These are phyloP conservation scores for Amyloporia xantha DNA, from an alignment of 768 basidiomycete genomes.

Conservation along the genomic window DNA sequence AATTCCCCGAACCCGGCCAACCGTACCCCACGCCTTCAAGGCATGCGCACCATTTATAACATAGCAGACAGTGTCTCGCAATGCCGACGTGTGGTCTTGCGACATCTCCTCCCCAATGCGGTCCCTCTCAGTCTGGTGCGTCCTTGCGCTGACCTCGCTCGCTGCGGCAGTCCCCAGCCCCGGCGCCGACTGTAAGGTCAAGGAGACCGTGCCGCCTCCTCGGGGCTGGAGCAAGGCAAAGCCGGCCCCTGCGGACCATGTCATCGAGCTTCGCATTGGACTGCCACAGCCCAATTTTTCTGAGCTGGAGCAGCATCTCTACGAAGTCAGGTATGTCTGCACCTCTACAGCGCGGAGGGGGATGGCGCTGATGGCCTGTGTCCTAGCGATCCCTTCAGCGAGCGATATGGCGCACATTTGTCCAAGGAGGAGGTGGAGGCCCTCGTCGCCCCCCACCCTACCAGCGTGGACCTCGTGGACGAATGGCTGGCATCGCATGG, in stretches of 20 bases:
- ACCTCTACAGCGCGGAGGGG: neutral
- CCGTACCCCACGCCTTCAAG: no score
- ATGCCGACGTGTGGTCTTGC: no score
- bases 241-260: slow-evolving; percentile 38
- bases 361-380: neutral
- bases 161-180: slow-evolving; percentile 8
- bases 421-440: slow-evolving; percentile 61
- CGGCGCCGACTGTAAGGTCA: slow-evolving; percentile 29
- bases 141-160: neutral
- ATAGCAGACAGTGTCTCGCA: no score
- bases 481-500: slow-evolving; percentile 58
- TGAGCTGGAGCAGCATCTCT: slow-evolving; percentile 43
- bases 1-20: no score
- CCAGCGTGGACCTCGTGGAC: slow-evolving; percentile 46
- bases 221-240: slow-evolving; percentile 43
- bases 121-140: neutral
- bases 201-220: slow-evolving; percentile 41
- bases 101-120: no score
- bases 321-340: slow-evolving; percentile 37
- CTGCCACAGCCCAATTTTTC: slow-evolving; percentile 49
- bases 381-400: slow-evolving; percentile 22
- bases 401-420: slow-evolving; percentile 34
- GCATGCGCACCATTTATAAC: no score
- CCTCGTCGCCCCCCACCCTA: slow-evolving; percentile 50
- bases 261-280: slow-evolving; percentile 48